Evolutionary conservation across 2,329 filamentous ascomycete species (phyloP), one percentile per base, ranked within the genome.

Genomic region (Alternaria gaisen): DNA sequence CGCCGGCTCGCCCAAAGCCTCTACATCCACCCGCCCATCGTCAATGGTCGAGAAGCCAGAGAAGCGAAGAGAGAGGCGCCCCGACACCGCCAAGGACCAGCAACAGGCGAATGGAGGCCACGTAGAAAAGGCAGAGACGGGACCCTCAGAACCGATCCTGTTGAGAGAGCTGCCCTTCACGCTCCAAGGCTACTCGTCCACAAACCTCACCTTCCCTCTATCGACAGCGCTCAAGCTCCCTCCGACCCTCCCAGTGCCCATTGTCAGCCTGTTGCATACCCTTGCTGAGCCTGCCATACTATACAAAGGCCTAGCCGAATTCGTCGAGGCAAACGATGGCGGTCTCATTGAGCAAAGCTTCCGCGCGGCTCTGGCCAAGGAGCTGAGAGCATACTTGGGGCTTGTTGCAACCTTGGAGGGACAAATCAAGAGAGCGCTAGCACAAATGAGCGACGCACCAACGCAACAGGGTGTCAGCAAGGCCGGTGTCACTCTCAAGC

Each of bases 201-300:
- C 91, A 1, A 92, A 94, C 65, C 82, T 98, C 40, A 86, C 89
- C 0, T 98, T 98, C 67, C 81, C 86, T 10, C 87, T 88, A 14
- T 84, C 88, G 24, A 87, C 88, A 22, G 87, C 86, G 3, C 81
- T 98, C 53, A 91, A 88, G 72, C 82, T 99, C 26, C 96, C 95
- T 0, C 72, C 88, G 0, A 92, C 89, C 0, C 84, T 99, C 6
- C 93, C 95, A 1, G 83, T 94, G 6, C 94, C 95, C 3, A 84
- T 98, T 10, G 84, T 98, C 14, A 94, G 93, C 16, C 85, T 99
- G 10, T 83, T 99, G 2, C 93, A 99, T 72, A 92, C 91, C 0
- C 83, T 99, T 20, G 93, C 95, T 2, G 95, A 99, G 75, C 95
- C 95, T 8, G 96, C 94, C 5, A 83, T 99, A n/a, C 83, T 99